Percentiles rank a stretch among this genome's conserved stretches.
Evolutionary conservation across 495 filamentous ascomycete genomes (phyloP).

Genomic region (Trichoderma reesei): DNA sequence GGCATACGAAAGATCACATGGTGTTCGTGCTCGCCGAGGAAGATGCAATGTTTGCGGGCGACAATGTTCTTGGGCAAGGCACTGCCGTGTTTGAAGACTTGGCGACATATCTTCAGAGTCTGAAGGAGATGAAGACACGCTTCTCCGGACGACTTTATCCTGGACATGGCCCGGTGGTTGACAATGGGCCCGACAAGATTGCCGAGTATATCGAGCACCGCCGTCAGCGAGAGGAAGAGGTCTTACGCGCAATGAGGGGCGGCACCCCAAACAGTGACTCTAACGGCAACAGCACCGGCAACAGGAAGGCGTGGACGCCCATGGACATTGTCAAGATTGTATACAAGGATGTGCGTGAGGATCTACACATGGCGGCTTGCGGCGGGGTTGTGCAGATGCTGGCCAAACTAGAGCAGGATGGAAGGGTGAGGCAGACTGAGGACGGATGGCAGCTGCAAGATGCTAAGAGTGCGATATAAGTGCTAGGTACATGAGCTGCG

Average conservation of each 20-base stretch:
- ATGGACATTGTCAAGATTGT: constrained; percentile 80
- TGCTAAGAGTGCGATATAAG: constrained; percentile 18
- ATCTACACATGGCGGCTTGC: constrained; percentile 62
- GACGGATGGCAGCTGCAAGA: constrained; percentile 46
- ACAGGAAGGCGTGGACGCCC: constrained; percentile 42
- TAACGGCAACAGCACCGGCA: neutral
- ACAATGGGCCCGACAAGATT: constrained; percentile 49
- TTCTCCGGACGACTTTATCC: constrained; percentile 60
- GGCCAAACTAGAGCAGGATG: constrained; percentile 58
- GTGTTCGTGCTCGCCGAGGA: constrained; percentile 61
- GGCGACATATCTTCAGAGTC: constrained; percentile 50
- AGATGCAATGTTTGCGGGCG: constrained; percentile 73
- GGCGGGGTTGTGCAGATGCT: constrained; percentile 59
- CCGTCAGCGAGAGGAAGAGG: constrained; percentile 58
- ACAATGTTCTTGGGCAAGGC: constrained; percentile 79
- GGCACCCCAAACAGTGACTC: constrained; percentile 14
- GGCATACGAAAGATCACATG: constrained; percentile 74
- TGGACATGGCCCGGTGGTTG: constrained; percentile 63
- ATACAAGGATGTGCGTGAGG: constrained; percentile 68
- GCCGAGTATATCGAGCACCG: constrained; percentile 64
- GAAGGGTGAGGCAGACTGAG: constrained; percentile 41
- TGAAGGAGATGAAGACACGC: constrained; percentile 51
- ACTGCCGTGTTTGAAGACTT: constrained; percentile 75
- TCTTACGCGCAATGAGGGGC: constrained; percentile 49
- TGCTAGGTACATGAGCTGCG: neutral